Evolutionary conservation across 306 rosid genomes (phyloP), one percentile per base, ranked within the genome.

Genomic region (Canavalia ensiformis): DNA sequence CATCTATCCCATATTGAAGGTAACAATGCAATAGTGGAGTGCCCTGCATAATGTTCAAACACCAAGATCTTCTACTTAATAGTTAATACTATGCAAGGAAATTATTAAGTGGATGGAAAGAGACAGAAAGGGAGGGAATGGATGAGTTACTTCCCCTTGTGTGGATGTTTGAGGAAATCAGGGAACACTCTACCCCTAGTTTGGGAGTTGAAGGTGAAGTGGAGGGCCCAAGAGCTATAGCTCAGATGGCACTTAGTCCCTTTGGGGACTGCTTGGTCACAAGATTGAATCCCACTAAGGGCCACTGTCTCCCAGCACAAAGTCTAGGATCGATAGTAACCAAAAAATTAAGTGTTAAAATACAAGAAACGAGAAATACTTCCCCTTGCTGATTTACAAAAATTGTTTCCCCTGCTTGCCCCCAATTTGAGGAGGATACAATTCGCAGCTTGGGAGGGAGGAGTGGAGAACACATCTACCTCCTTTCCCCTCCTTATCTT

Each of bases 1-100:
- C 88, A 85, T 65, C 12, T 3, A 30, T 3, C 41, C 50, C 25
- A 42, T 33, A 8, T 45, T 51, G n/a, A 33, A 72, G 56, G 47
- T 72, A 77, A 45, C 25, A 49, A 7, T 29, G 7, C 55, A 42
- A 4, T 11, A 42, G 44, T 10, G 31, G 34, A 0, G 31, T 46
- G n/a, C 49, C 58, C 39, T 59, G 34, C 1, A 35, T 45, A 55
- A 10, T 42, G 51, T 8, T 73, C 35, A 45, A 79, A 58, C 13
- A 42, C 39, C 80, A 49, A 55, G 18, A 37, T 57, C 39, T 33
- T 67, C 49, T 7, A 7, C 71, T 18, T 18, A 18, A 18, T 18
- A 18, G 25, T 41, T 39, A 42, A 66, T n/a, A 34, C 67, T 54
- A 13, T 66, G 55, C 12, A 4, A 10, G 42, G 10, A 41, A 39